Conservation (phyloP, 495 filamentous ascomycete species). For the Podospora appendiculata region DNA sequence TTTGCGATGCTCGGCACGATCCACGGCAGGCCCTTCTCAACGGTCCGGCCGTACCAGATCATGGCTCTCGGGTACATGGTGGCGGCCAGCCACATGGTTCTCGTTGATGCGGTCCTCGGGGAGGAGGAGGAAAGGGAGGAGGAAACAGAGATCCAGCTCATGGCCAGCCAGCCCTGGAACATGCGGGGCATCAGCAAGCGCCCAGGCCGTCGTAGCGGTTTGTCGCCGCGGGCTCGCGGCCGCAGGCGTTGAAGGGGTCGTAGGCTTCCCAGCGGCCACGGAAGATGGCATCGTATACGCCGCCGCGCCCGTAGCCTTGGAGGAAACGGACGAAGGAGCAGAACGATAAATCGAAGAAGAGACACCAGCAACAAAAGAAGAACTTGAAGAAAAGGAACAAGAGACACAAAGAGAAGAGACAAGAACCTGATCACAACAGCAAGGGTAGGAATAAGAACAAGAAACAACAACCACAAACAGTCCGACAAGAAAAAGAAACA, state of each 20-base stretch:
- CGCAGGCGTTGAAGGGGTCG: slow-evolving; percentile 71
- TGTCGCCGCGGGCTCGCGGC: slow-evolving; percentile 59
- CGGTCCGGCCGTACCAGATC: slow-evolving; percentile 53
- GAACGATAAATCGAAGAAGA: too few species aligned
- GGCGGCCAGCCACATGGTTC: slow-evolving; percentile 79
- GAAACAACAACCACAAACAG: too few species aligned
- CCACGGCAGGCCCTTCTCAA: slow-evolving; percentile 34
- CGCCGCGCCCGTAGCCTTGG: slow-evolving; percentile 64
- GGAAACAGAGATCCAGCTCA: too few species aligned
- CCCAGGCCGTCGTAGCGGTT: slow-evolving; percentile 80
- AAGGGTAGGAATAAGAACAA: too few species aligned
- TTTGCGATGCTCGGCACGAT: slow-evolving; percentile 58
- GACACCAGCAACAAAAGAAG: too few species aligned
- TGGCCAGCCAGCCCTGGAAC: slow-evolving; percentile 82
- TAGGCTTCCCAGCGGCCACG: slow-evolving; percentile 73
- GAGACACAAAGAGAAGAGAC: too few species aligned
- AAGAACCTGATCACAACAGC: too few species aligned
- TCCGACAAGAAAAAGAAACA: too few species aligned
- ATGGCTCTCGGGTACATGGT: slow-evolving; percentile 65
- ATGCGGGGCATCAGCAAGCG: slow-evolving; percentile 79
- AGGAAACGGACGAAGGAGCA: too few species aligned
- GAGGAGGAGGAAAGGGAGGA: too few species aligned
- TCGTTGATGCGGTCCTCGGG: slow-evolving; percentile 89
- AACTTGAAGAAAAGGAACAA: too few species aligned
- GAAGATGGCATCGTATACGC: slow-evolving; percentile 66